These are phyloP conservation scores for Leccinum broughii DNA, from an alignment of 768 basidiomycete genomes.

Conservation along the genomic window DNA sequence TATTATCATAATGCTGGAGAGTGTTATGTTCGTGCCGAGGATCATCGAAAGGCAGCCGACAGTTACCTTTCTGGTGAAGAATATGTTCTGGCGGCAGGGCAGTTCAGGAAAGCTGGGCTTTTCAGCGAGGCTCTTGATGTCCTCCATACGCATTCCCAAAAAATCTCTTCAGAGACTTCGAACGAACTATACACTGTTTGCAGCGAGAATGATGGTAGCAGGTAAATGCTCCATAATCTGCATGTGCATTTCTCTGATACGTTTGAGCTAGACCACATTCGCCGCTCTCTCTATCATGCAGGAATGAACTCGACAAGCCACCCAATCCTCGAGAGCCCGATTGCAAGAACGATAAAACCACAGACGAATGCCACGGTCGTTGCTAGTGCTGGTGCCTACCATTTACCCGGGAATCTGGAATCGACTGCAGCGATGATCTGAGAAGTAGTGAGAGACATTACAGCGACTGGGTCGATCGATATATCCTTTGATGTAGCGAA, in stretches of 20 bases:
- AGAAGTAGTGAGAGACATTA: not conserved
- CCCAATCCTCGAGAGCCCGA: not conserved
- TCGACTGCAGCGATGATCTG: not conserved
- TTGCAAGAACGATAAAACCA: not conserved
- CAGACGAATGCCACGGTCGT: not conserved
- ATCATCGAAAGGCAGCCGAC: conserved; percentile 45
- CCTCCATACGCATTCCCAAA: conserved; percentile 35
- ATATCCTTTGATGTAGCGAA: not conserved
- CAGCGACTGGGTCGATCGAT: not conserved
- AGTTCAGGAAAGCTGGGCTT: conserved; percentile 48
- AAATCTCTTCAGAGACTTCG: conserved; percentile 35
- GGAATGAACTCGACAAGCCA: not conserved
- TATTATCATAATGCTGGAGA: conserved; percentile 48
- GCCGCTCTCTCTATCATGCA: conserved; percentile 45
- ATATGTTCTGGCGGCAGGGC: conserved; percentile 43
- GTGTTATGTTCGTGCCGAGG: conserved; percentile 44
- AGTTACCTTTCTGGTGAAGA: conserved; percentile 43
- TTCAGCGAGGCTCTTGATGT: conserved; percentile 57
- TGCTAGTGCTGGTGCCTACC: not conserved
- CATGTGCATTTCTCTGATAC: conserved; percentile 1
- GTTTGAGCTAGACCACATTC: conserved; percentile 42
- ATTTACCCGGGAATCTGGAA: not conserved
- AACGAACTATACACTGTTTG: conserved; percentile 45
- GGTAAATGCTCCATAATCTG: conserved; percentile 9
- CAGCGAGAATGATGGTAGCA: conserved; percentile 25